Evolutionary conservation across 1,284 basidiomycete species (phyloP), one percentile per base, ranked within the genome.

Genomic region (Microbotryomycetes sp.): DNA sequence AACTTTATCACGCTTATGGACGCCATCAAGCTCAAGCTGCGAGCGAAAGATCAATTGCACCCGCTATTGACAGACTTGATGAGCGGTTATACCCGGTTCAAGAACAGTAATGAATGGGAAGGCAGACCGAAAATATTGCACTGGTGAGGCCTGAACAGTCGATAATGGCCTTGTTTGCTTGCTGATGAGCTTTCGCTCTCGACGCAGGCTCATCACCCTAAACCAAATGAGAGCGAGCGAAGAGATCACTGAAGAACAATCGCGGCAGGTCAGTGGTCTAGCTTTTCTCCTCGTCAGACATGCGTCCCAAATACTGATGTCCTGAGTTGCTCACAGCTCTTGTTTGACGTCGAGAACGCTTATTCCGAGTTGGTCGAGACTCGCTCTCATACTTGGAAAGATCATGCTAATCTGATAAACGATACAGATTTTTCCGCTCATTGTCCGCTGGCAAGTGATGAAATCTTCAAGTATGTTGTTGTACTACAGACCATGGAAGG

Each of bases 1-100:
- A 88, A 85, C 73, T 98, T 97, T 70, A 98, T 98, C 71, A 97
- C 94, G 0, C 93, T 98, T 69, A 97, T 97, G 90, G 94, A 98
- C 72, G 94, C 93, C 0, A 81, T 97, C 52, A 94, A 94, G 74
- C 81, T 97, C 61, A 86, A 88, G 46, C 79, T 97, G 72, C 83
- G 90, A 31, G 93, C 96, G 3, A 98, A 98, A 75, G 96, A 98
- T 74, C 92, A 97, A 73, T 79, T 98, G 9, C 94, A 97, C 74
- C 93, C 93, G 0, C 85, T 97, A 65, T 75, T 98, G 50, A 91
- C 94, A 70, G 93, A 97, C 67, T 83, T 98, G 7, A 92, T 97
- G 72, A 89, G 87, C 2, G 87, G 89, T 5, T 94, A 91, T 75
- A 88, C 91, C 2, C 81, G 89, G 54, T 96, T 97, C 78, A 92